Evolutionary conservation across 169 alveolate genomes (phyloP).

Genomic region (Perkinsus chesapeaki): DNA sequence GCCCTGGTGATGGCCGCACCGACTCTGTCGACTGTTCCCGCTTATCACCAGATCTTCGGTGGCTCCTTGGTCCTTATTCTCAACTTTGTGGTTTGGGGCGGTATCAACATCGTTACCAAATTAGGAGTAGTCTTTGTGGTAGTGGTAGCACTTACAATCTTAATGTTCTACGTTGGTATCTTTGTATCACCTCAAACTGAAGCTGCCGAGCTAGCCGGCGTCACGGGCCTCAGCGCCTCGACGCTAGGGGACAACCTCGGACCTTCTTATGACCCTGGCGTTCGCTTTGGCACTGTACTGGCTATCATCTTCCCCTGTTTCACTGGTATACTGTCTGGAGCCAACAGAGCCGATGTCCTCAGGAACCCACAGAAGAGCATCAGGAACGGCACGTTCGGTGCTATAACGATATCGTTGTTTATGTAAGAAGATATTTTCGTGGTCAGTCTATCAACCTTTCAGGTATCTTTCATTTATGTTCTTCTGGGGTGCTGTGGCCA

Average conservation of each 20-base stretch:
- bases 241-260: constrained; percentile 22
- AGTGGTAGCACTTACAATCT: constrained; percentile 27
- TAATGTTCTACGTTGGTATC: constrained; percentile 30
- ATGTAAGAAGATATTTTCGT: constrained; percentile 15
- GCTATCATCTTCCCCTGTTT: constrained; percentile 36
- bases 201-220: not conserved
- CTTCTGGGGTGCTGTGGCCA: constrained; percentile 40
- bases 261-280: constrained; percentile 23
- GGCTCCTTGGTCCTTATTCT: constrained; percentile 5
- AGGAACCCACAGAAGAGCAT: constrained; percentile 27
- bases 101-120: constrained; percentile 25
- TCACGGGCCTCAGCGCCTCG: not conserved
- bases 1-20: constrained; percentile 13
- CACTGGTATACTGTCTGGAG: constrained; percentile 33
- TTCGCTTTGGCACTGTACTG: constrained; percentile 24
- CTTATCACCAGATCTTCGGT: not conserved
- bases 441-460: too few relatives aligned
- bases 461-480: constrained; percentile 28
- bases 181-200: constrained; percentile 10
- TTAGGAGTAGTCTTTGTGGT: constrained; percentile 28
- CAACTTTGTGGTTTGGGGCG: constrained; percentile 20
- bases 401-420: constrained; percentile 25
- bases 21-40: not conserved
- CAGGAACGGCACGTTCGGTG: constrained; percentile 35
- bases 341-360: constrained; percentile 34